These are phyloP conservation scores for Patellifolia procumbens DNA, from an alignment of 179 eudicot genomes.

Conservation along the genomic window DNA sequence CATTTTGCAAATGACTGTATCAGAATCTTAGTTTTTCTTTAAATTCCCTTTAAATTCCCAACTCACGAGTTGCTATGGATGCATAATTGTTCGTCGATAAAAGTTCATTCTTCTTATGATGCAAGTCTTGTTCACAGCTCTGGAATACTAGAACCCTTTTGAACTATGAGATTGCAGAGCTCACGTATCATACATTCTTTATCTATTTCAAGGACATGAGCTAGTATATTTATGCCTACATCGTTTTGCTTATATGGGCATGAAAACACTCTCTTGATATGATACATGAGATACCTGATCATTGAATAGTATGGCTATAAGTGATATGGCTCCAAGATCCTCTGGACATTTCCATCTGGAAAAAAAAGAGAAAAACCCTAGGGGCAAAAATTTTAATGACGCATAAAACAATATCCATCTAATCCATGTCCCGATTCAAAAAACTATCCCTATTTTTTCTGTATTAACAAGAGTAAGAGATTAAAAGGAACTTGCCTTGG, in stretches of 20 bases:
- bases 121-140: neutral
- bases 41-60: neutral
- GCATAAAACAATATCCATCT: neutral
- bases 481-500: neutral
- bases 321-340: neutral
- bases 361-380: neutral
- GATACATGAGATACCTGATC: neutral
- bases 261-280: neutral
- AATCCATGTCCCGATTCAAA: neutral
- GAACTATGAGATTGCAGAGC: neutral
- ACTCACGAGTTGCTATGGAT: neutral
- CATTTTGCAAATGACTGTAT: neutral
- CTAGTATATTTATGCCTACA: neutral
- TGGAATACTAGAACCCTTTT: neutral
- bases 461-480: too few species aligned
- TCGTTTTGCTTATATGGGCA: neutral
- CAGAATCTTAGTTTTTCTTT: neutral
- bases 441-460: neutral
- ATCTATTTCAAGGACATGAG: neutral
- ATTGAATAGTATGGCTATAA: neutral
- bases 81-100: neutral
- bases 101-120: neutral
- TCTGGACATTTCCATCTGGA: neutral
- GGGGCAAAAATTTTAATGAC: neutral
- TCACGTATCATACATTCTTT: neutral